Base-by-base conservation (phyloP, 2,329 filamentous ascomycete genomes). In the Incumbomyces delicatus region DNA sequence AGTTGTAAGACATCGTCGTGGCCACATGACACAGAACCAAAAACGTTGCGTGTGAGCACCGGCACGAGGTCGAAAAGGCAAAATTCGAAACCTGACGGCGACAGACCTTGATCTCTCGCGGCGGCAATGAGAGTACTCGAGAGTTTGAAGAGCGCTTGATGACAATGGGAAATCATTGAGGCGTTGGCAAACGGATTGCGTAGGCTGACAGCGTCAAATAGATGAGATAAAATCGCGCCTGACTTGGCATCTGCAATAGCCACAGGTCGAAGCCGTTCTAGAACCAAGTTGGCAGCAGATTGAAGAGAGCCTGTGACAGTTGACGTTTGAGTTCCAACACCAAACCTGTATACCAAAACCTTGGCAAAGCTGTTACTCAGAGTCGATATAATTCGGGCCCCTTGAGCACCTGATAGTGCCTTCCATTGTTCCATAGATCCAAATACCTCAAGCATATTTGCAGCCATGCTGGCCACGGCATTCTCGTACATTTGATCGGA, bases 361-460 rank as follows among this genome's bases (percentile, higher is more conserved):
- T 78, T 81, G 53, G 83, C 75, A 59, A 95, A 81, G 12, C 83
- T 76, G 4, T 74, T 74, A 20, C 86, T 75, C 20, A 95, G 78
- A 35, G 74, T 73, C 14, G 75, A 73, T 49, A 86, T 77, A 41
- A 95, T 75, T 47, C 80, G 71, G 42, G 80, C 77, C 36, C 83
- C 80, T 54, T 89, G 82, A 20, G 80, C 70, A 10, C 79, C 73
- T 1, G 76, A 74, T 6, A 77, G 73, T 61, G 94, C 95, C 55
- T 82, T 83, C 92, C 90, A 98, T 4, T 81, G 87, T 27, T 80
- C 78, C 32, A 84, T 85, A 63, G 84, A 92, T 66, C 94, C 88
- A 55, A 94, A 83, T 6, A 94, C 77, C 59, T 94, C 88, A 18
- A 94, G 76, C 53, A 87, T 74, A 1, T 82, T 81, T 54, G 85